A percentile compares a stretch with the other conserved stretches of the same genome.
phyloP scores from a whole-genome alignment of 352 stramenopile species.

The Lagenidium giganteum region DNA sequence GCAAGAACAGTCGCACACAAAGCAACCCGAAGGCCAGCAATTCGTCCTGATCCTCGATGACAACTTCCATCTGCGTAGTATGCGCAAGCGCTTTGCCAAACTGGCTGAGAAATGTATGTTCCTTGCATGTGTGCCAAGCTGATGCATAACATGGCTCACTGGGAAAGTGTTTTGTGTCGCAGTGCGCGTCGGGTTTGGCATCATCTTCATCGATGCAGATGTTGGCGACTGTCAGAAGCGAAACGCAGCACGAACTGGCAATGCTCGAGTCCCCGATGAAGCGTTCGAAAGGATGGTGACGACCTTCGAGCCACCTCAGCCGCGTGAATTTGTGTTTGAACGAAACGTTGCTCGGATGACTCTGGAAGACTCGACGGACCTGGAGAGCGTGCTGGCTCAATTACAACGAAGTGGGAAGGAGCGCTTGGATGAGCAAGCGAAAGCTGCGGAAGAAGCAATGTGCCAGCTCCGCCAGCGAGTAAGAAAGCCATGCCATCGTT shows the following conservation, averaged over 20 bases:
- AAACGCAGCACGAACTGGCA: constrained; percentile 25
- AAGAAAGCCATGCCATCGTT: no score
- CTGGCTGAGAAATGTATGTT: constrained; percentile 38
- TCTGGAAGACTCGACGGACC: no score
- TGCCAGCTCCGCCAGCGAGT: no score
- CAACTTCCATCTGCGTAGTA: constrained; percentile 65
- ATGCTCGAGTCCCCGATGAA: constrained; percentile 28
- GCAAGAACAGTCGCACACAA: background rate
- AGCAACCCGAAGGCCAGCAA: background rate
- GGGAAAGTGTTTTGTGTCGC: background rate
- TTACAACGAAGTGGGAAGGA: no score
- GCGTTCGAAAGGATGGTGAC: constrained; percentile 43
- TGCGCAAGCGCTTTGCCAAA: constrained; percentile 63
- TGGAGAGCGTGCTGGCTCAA: no score
- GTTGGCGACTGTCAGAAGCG: constrained; percentile 25
- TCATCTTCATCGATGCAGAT: constrained; percentile 31
- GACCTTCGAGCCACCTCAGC: constrained; percentile 36
- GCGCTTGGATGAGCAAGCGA: no score
- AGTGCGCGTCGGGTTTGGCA: constrained; percentile 21
- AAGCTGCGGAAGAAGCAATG: no score
- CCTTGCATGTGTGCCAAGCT: no score
- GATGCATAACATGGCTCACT: background rate
- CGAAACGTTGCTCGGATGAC: no score
- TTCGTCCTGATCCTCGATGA: constrained; percentile 63
- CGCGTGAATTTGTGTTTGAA: constrained; percentile 24